Conservation (phyloP, 116 monocot species). For the Posidonia oceanica region DNA sequence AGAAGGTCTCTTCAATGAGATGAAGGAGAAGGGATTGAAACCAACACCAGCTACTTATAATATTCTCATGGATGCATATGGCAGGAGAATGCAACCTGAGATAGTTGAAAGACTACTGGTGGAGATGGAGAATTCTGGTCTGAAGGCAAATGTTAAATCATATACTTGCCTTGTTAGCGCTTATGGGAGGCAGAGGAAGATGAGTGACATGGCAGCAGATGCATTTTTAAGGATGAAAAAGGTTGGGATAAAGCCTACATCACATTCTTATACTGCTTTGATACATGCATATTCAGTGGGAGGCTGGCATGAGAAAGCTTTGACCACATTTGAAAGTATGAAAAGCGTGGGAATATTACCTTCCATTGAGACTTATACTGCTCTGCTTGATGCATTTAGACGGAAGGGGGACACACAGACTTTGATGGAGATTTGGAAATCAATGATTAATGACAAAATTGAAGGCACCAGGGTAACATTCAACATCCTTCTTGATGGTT, state of each 20-base stretch:
- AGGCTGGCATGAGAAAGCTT: conserved; percentile 89
- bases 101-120: conserved; percentile 50
- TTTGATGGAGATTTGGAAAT: conserved; percentile 75
- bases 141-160: conserved; percentile 78
- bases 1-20: conserved; percentile 82
- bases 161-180: conserved; percentile 82
- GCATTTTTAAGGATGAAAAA: conserved; percentile 87
- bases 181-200: conserved; percentile 66
- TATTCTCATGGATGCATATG: conserved; percentile 85
- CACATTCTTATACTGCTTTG: conserved; percentile 84
- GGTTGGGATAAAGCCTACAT: conserved; percentile 69
- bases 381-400: conserved; percentile 72
- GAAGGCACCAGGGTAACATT: conserved; percentile 74
- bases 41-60: conserved; percentile 70
- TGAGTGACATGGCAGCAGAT: conserved; percentile 87
- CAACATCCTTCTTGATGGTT: conserved; percentile 75
- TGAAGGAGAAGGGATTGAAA: conserved; percentile 64
- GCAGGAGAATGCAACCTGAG: conserved; percentile 84
- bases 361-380: conserved; percentile 76
- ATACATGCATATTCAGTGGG: conserved; percentile 79
- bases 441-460: conserved; percentile 71
- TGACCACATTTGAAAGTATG: conserved; percentile 64
- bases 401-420: conserved; percentile 55
- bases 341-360: conserved; percentile 49
- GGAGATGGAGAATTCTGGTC: conserved; percentile 56